phyloP scores from a whole-genome alignment of 495 filamentous ascomycete genomes.

The Lasiosphaeria ovina region DNA sequence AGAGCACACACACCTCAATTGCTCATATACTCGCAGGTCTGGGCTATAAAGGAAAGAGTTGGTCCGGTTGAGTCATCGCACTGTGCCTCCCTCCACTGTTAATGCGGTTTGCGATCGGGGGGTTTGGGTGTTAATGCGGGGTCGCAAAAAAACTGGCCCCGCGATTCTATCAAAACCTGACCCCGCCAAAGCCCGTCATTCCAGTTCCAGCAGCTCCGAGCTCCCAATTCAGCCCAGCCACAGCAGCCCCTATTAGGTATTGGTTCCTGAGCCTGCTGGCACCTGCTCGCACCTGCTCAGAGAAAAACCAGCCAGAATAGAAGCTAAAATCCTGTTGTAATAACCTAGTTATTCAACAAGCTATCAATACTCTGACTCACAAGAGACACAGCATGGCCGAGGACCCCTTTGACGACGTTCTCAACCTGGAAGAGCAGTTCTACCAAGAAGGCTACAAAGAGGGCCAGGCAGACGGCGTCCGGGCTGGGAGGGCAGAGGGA shows the following conservation, averaged over 20 bases:
- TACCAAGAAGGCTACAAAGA: conserved; percentile 80
- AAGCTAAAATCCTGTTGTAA: too few relatives aligned
- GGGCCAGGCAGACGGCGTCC: conserved; percentile 73
- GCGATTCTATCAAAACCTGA: background rate
- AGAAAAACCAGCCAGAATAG: background rate
- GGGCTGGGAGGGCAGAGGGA: conserved; percentile 81
- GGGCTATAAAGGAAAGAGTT: too few relatives aligned
- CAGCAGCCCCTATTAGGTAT: too few relatives aligned
- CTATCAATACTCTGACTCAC: too few relatives aligned
- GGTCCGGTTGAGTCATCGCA: background rate
- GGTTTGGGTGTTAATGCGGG: conserved; percentile 1
- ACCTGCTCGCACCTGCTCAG: too few relatives aligned
- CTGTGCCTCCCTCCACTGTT: background rate
- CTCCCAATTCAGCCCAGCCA: background rate
- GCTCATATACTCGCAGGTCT: background rate
- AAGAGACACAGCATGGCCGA: conserved; percentile 13
- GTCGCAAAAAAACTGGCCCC: background rate
- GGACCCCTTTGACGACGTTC: conserved; percentile 68
- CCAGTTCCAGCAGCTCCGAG: background rate
- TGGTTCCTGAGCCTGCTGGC: too few relatives aligned
- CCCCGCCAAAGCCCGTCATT: background rate
- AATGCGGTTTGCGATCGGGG: background rate
- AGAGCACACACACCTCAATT: background rate
- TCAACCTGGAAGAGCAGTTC: conserved; percentile 78
- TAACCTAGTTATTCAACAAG: background rate